phyloP scores from a whole-genome alignment of 1,284 basidiomycete genomes.

The Gymnopus androsaceus region DNA sequence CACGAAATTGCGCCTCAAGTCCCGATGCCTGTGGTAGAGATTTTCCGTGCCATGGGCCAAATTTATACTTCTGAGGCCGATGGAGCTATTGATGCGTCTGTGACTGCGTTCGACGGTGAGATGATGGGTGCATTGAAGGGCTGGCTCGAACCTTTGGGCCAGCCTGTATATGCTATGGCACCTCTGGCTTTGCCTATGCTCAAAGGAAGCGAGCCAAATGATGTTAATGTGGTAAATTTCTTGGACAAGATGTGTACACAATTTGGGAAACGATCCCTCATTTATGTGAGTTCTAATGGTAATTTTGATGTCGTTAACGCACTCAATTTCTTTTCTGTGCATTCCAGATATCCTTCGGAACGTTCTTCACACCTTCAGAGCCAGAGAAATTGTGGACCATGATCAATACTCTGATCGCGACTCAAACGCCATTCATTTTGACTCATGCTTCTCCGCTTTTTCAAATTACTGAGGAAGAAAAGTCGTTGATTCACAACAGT shows the following conservation, averaged over 20 bases:
- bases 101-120: background rate
- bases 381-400: conserved; percentile 3
- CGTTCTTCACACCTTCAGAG: conserved; percentile 8
- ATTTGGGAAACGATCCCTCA: conserved; percentile 12
- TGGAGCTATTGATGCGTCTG: background rate
- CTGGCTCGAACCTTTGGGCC: conserved; percentile 1
- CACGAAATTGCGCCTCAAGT: background rate
- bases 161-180: conserved; percentile 6
- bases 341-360: conserved; percentile 13
- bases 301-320: background rate
- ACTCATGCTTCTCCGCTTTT: conserved; percentile 4
- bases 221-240: conserved; percentile 3
- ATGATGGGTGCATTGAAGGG: background rate
- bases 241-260: conserved; percentile 9
- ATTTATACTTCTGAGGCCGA: background rate
- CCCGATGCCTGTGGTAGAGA: background rate
- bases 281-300: conserved; percentile 9
- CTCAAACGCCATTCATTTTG: conserved; percentile 9
- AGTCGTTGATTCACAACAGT: background rate
- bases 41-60: background rate
- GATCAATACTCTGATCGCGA: conserved; percentile 7
- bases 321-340: background rate
- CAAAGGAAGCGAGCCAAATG: background rate
- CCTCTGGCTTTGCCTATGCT: conserved; percentile 10
- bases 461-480: conserved; percentile 1